Conservation (phyloP, 2,329 filamentous ascomycete genomes). For the Aspergillus arachidicola region DNA sequence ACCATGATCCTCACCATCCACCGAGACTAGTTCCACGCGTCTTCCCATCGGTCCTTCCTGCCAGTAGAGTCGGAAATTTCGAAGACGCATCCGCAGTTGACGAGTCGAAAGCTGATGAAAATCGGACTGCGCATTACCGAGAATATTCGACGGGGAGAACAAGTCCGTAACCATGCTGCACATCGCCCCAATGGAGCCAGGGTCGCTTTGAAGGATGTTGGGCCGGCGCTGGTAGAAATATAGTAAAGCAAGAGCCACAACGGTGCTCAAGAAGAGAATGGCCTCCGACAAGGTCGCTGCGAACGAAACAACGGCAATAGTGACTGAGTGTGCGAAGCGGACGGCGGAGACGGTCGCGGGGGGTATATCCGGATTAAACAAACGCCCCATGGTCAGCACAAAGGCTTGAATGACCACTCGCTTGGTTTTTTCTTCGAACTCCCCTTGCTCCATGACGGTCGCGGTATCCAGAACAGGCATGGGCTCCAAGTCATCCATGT, state of each 20-base stretch:
- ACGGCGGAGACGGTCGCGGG: conserved; percentile 25
- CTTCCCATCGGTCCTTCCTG: conserved; percentile 28
- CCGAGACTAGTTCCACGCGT: conserved; percentile 32
- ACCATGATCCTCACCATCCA: conserved; percentile 26
- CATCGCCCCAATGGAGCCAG: conserved; percentile 38
- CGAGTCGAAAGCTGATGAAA: conserved; percentile 38
- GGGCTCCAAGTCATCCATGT: conserved; percentile 33
- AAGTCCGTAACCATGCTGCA: conserved; percentile 37
- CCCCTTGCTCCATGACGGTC: conserved; percentile 29
- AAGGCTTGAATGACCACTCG: conserved; percentile 34
- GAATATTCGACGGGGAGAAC: conserved; percentile 31
- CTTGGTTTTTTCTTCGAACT: conserved; percentile 30
- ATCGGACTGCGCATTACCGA: conserved; percentile 28
- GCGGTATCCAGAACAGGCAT: conserved; percentile 34
- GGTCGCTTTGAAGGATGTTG: conserved; percentile 36
- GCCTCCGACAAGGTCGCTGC: conserved; percentile 34
- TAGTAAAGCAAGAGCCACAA: conserved; percentile 30
- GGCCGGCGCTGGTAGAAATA: conserved; percentile 31
- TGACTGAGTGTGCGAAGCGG: conserved; percentile 28
- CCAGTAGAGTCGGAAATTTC: conserved; percentile 33
- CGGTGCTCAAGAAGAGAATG: conserved; percentile 27
- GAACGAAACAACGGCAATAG: conserved; percentile 32
- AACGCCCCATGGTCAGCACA: conserved; percentile 32
- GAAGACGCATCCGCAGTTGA: conserved; percentile 33
- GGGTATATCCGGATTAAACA: conserved; percentile 32